Evolutionary conservation across 176 grass and related monocot species (phyloP), one percentile per base, ranked within the genome.

Genomic region (Hsuehochloa calcarea): DNA sequence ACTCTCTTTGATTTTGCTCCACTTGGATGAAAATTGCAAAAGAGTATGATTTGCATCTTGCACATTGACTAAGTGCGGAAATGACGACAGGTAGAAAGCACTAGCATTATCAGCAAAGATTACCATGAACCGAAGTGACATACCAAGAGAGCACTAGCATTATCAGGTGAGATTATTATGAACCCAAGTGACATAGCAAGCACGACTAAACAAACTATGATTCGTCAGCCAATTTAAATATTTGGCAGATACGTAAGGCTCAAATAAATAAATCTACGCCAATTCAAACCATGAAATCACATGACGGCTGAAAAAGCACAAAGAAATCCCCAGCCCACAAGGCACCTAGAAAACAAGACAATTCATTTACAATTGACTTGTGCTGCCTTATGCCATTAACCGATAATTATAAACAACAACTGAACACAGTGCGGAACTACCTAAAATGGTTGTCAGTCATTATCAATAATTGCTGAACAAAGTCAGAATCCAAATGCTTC

Each of bases 41-140:
- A 40, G 20, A 52, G 68, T 55, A 20, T 37, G 40, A 38, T 37
- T 31, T 12, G 55, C 43, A 45, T 45, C 45, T 65, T 14, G 74
- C 54, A 29, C 29, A 8, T 88, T 47, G 86, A 70, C 61, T 46
- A 5, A 27, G 38, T 51, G 68, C 15, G 85, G 20, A 38, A 61
- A 68, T 69, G 64, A 47, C 68, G 61, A 61, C 20, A 50, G 37
- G 54, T 20, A 70, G 38, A 73, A 74, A 77, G 27, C 54, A 54
- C 56, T 55, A 73, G 4, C 54, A n/a, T 82, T 76, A 52, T 69
- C 77, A 59, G 74, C 19, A 61, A 41, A 82, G 62, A 84, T 78
- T 78, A 78, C 23, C 22, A 14, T 5, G 38, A 78, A 72, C 22
- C 65, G 15, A 87, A 58, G 60, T 78, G 65, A 65, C 65, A 56